Conservation (phyloP, 208 protist genomes). For the Wallacemonas rigidus region DNA sequence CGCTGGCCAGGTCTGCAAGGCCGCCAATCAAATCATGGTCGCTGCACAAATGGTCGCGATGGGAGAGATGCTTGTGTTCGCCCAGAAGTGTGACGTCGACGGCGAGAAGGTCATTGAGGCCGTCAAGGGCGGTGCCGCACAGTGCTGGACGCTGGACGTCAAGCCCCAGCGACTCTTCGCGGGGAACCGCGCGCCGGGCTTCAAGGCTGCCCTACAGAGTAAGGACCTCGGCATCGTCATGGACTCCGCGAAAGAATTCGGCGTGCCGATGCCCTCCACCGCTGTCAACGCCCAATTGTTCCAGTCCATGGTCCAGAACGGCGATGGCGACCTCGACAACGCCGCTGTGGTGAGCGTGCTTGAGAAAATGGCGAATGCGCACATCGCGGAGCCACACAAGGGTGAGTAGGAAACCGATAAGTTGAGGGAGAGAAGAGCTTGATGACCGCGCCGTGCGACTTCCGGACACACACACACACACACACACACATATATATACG, state of each 20-base stretch:
- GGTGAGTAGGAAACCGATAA: background rate
- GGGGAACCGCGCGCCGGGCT: slow-evolving; percentile 94
- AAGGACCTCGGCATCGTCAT: slow-evolving; percentile 95
- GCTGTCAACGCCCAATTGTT: slow-evolving; percentile 93
- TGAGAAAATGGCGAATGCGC: slow-evolving; percentile 84
- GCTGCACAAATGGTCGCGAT: slow-evolving; percentile 94
- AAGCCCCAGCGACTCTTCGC: slow-evolving; percentile 92
- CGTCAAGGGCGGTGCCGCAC: slow-evolving; percentile 90
- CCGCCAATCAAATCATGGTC: slow-evolving; percentile 96
- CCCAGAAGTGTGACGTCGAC: slow-evolving; percentile 91
- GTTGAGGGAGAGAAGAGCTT: background rate
- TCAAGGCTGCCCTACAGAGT: slow-evolving; percentile 94
- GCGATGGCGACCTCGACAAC: slow-evolving; percentile 92
- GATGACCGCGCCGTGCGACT: too few relatives aligned
- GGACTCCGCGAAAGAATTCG: slow-evolving; percentile 87
- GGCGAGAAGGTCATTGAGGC: slow-evolving; percentile 82
- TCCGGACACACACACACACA: background rate
- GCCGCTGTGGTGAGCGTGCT: slow-evolving; percentile 93
- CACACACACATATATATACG: background rate
- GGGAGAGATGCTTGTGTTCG: slow-evolving; percentile 93
- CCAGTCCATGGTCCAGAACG: slow-evolving; percentile 86
- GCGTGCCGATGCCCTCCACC: slow-evolving; percentile 87
- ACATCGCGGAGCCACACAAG: slow-evolving; percentile 81
- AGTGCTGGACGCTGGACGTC: slow-evolving; percentile 92
- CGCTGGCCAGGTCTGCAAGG: slow-evolving; percentile 95